phyloP scores from a whole-genome alignment of 805 yeast species.

The Metschnikowia amazonensis region DNA sequence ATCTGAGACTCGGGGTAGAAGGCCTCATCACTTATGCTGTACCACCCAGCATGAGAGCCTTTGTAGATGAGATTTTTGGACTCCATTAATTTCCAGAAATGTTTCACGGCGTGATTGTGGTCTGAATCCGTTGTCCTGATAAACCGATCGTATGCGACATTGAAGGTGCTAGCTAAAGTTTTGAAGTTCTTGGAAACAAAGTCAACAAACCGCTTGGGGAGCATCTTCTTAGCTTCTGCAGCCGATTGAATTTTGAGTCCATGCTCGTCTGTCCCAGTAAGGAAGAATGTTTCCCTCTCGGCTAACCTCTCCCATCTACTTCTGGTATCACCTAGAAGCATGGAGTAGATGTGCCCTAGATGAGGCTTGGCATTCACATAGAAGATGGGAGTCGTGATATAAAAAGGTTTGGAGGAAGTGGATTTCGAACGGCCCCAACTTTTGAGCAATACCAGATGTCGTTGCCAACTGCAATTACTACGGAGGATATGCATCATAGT shows the following conservation, averaged over 20 bases:
- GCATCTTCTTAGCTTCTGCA: constrained; percentile 49
- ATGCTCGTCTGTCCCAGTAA: constrained; percentile 97
- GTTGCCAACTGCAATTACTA: background rate
- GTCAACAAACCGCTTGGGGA: constrained; percentile 70
- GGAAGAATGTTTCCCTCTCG: constrained; percentile 41
- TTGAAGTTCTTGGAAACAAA: constrained; percentile 60
- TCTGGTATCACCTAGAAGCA: constrained; percentile 76
- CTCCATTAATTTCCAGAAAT: constrained; percentile 64
- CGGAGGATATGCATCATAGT: background rate
- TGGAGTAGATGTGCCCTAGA: constrained; percentile 86
- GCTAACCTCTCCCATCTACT: constrained; percentile 64
- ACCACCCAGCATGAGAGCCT: constrained; percentile 92
- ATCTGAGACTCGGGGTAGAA: constrained; percentile 85
- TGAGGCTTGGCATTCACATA: constrained; percentile 96
- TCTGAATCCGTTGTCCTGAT: constrained; percentile 88
- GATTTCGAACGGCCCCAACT: background rate
- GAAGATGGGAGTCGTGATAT: constrained; percentile 87
- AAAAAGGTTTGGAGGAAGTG: constrained; percentile 27
- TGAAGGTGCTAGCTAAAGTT: constrained; percentile 52
- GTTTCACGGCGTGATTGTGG: constrained; percentile 60
- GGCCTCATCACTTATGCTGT: constrained; percentile 89
- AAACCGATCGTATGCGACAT: constrained; percentile 67
- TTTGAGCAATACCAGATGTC: background rate
- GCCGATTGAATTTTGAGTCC: constrained; percentile 92
- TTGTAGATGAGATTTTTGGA: constrained; percentile 67